These are phyloP conservation scores for Emergomyces orientalis DNA, from an alignment of 2,329 filamentous ascomycete species.

Conservation along the genomic window DNA sequence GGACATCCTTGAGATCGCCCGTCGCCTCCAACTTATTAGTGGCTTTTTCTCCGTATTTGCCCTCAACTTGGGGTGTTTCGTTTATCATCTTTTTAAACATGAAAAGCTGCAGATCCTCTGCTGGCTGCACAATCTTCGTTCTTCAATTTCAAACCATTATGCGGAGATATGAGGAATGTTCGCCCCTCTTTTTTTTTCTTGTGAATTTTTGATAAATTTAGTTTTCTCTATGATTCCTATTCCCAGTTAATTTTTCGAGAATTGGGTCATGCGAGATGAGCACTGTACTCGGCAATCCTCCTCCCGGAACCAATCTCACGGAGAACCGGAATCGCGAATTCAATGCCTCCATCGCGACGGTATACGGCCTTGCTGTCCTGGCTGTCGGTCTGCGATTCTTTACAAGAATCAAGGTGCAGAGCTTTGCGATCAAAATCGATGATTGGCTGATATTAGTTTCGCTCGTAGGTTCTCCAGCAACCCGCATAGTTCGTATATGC, in stretches of 20 bases:
- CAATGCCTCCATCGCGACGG: conserved; percentile 7
- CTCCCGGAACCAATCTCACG: conserved; percentile 11
- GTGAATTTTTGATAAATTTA: background rate
- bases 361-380: conserved; percentile 12
- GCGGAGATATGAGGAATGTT: background rate
- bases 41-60: background rate
- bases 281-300: background rate
- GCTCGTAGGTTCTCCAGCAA: conserved; percentile 8
- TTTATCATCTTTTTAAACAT: background rate
- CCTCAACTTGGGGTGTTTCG: background rate
- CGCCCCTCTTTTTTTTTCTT: background rate
- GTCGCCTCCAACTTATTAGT: background rate
- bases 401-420: conserved; percentile 8
- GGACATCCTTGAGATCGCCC: background rate
- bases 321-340: conserved; percentile 10
- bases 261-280: background rate
- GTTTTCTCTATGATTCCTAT: too few relatives aligned
- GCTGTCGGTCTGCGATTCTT: conserved; percentile 13
- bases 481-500: background rate
- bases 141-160: background rate
- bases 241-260: background rate
- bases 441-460: conserved; percentile 14
- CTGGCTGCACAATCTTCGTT: background rate
- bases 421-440: conserved; percentile 10
- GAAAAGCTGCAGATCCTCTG: background rate